Base-by-base conservation (phyloP, 352 stramenopile species). In the Globisporangium solare region DNA sequence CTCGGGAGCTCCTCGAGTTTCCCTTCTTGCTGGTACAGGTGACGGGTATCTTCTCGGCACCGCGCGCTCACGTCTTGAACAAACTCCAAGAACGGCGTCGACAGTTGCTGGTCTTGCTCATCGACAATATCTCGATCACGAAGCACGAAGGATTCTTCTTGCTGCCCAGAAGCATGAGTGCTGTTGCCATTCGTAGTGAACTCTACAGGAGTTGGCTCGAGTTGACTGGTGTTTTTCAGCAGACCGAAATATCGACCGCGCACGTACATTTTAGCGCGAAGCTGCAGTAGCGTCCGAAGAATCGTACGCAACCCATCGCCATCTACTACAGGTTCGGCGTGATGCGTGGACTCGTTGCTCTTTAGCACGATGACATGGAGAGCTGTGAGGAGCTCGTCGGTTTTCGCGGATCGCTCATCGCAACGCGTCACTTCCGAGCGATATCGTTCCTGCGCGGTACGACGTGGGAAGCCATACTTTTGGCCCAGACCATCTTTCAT, bases 401-500 rank as follows among this genome's bases (percentile, higher is more conserved):
- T 82, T 13, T 67, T 62, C n/a, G 61, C 56, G 4, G 80, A 87
- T 45, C 73, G 72, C 21, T 79, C 70, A 31, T 97, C 87, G 21
- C 83, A 89, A 8, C 80, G 80, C 21, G 80, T 89, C 14, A 91
- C 88, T 56, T 94, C 85, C 1, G 83, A 92, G 5, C 90, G 76
- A 40, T 93, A 88, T 14, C 76, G 62, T 55, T 97, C 89, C 60
- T 96, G 86, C 2, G 90, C 88, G 13, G 74, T 84, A 32, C 89
- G 81, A 0, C 86, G 68, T 51, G 90, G 90, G 21, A 91, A 64
- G 14, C 90, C 88, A 39, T 92, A 97, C 66, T 94, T 97, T 62
- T 90, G 86, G 0, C 89, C 89, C 0, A 97, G 68, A 0, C 90
- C 89, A 60, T 97, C 86, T 51, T 86, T 84, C 69, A 97, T 90